A percentile compares a stretch with the other conserved stretches of the same genome.
These are phyloP conservation scores for Fusarium penzigii DNA, from an alignment of 2,329 filamentous ascomycete genomes.

Conservation along the genomic window DNA sequence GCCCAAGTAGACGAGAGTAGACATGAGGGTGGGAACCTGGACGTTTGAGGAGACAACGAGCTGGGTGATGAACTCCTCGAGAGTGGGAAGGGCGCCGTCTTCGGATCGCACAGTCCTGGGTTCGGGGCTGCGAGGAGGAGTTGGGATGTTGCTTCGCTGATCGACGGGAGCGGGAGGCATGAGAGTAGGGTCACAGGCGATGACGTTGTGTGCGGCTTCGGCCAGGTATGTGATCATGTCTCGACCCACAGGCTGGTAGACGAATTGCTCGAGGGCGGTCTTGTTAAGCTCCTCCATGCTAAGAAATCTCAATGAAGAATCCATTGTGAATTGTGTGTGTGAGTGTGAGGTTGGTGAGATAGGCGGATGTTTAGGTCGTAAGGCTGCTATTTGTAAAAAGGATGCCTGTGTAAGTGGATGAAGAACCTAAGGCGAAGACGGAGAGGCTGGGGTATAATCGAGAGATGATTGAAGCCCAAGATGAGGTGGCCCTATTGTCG, in stretches of 20 bases:
- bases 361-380: slow-evolving; percentile 7
- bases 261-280: slow-evolving; percentile 75
- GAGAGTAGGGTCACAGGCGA: slow-evolving; percentile 70
- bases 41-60: slow-evolving; percentile 93
- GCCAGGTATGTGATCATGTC: slow-evolving; percentile 80
- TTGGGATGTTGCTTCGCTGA: slow-evolving; percentile 41
- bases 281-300: slow-evolving; percentile 64
- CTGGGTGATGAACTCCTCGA: slow-evolving; percentile 90
- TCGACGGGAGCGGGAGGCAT: slow-evolving; percentile 47
- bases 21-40: slow-evolving; percentile 97
- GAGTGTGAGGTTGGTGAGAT: slow-evolving; percentile 5
- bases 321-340: slow-evolving; percentile 14
- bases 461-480: slow-evolving; percentile 10
- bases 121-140: slow-evolving; percentile 53
- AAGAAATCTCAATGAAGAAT: slow-evolving; percentile 43
- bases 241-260: slow-evolving; percentile 72
- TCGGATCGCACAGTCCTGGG: slow-evolving; percentile 49
- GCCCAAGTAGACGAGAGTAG: slow-evolving; percentile 88
- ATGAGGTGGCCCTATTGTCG: slow-evolving; percentile 11
- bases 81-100: slow-evolving; percentile 66
- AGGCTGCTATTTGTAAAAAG: slow-evolving; percentile 19
- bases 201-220: slow-evolving; percentile 72
- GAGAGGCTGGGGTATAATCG: slow-evolving; percentile 4
- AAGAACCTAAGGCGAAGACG: slow-evolving; percentile 2
- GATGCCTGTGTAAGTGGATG: slow-evolving; percentile 18